These are phyloP conservation scores for Hyphopichia khmerensis DNA, from an alignment of 1,139 yeast genomes.

Conservation along the genomic window DNA sequence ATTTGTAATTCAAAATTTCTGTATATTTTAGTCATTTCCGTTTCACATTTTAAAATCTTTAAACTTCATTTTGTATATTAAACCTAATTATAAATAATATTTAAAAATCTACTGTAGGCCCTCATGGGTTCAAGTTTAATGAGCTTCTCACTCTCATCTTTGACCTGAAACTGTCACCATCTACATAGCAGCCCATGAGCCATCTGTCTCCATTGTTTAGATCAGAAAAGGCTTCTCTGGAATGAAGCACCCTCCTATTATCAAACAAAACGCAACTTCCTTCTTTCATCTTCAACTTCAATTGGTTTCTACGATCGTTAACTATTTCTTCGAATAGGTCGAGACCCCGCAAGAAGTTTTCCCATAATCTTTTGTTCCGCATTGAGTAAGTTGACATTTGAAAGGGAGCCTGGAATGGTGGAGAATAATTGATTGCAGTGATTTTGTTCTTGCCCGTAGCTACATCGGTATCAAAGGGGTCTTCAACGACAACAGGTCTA, in stretches of 20 bases:
- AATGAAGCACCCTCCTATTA: constrained; percentile 72
- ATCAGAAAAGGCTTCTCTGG: constrained; percentile 59
- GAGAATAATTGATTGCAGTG: constrained; percentile 70
- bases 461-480: constrained; percentile 27
- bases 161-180: constrained; percentile 72
- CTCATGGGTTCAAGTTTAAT: constrained; percentile 2
- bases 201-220: constrained; percentile 59
- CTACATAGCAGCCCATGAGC: constrained; percentile 78
- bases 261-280: constrained; percentile 70
- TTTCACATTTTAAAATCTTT: not conserved
- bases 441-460: constrained; percentile 28
- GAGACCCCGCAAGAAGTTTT: constrained; percentile 61
- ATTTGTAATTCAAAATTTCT: not conserved
- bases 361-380: constrained; percentile 25
- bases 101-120: too few relatives aligned
- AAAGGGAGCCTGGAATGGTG: constrained; percentile 84
- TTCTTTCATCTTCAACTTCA: constrained; percentile 56
- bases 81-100: not conserved
- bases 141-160: constrained; percentile 37
- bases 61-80: not conserved
- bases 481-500: constrained; percentile 67
- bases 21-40: constrained; percentile 1
- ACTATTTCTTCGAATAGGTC: constrained; percentile 59
- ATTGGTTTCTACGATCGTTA: constrained; percentile 55
- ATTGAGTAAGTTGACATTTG: constrained; percentile 29